Evolutionary conservation across 2,329 filamentous ascomycete species (phyloP), one percentile per base, ranked within the genome.

Genomic region (Colletotrichum eleusines): DNA sequence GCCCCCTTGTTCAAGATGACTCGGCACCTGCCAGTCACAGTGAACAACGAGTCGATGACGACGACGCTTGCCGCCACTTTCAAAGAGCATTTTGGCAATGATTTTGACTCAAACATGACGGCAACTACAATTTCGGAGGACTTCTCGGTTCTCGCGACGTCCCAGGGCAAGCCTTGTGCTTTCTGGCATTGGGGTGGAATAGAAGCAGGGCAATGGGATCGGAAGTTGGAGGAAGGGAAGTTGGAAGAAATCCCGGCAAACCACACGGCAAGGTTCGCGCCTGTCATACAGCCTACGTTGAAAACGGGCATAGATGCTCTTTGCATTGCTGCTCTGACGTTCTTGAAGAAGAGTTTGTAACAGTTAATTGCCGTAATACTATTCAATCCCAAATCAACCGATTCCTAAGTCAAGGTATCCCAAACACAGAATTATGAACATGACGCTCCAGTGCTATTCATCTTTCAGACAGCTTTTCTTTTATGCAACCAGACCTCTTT

Each of bases 61-160:
- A 74, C 74, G 4, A 76, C 74, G 12, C 77, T 90, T 0, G 82
- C 83, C 23, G 75, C 77, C 3, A 77, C 80, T 0, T 90, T 89
- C 72, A 70, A 73, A 0, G 72, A 77, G 1, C 84, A 87, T 38
- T 55, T 55, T 9, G 53, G 53, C 12, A 26, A 14, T 11, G 33
- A 55, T 2, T 55, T 38, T 55, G 77, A 82, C 14, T 72, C 79
- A 0, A 77, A 85, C 16, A 80, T 81, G 20, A 76, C 81, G n/a
- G 79, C 81, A 0, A 73, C 85, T 0, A 78, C 80, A 3, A 85
- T 83, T 0, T 87, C 84, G 53, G 90, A 91, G 74, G 89, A 91
- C 72, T 90, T 91, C 38, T 73, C 73, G 0, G 73, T 76, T 7
- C 54, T 79, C 4, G 76, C 77, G 0, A 72, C 73, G n/a, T 60